Evolutionary conservation across 164 flowering plant genomes (phyloP).

Genomic region (Piper betle): DNA sequence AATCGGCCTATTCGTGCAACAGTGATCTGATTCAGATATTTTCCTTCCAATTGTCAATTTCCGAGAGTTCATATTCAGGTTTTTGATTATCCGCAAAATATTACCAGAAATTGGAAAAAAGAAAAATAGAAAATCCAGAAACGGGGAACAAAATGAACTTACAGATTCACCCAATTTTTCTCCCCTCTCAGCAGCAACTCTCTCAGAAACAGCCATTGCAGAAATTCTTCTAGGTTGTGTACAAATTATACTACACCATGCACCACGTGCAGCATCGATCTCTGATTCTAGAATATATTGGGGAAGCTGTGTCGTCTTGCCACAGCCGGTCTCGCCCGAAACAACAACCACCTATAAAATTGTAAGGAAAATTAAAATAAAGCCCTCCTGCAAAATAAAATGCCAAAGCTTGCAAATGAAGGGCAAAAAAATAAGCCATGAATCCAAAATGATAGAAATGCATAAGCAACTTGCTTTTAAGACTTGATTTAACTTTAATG

Average conservation of each 20-base stretch:
- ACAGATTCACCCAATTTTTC: slow-evolving; percentile 90
- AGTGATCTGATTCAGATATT: no score
- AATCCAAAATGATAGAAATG: no score
- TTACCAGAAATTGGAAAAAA: background rate
- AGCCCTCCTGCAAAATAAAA: background rate
- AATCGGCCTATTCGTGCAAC: no score
- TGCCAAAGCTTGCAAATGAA: no score
- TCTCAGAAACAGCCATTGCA: slow-evolving; percentile 93
- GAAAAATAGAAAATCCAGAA: background rate
- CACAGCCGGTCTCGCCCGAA: slow-evolving; percentile 99
- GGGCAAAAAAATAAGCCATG: no score
- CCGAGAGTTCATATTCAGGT: no score
- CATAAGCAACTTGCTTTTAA: no score
- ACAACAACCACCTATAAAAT: slow-evolving; percentile 65
- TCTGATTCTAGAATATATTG: slow-evolving; percentile 93
- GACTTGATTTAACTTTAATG: no score
- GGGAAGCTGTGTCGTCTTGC: slow-evolving; percentile 96
- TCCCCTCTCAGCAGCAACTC: slow-evolving; percentile 93
- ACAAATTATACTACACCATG: slow-evolving; percentile 73
- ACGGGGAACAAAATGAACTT: slow-evolving; percentile 16
- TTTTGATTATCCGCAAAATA: no score
- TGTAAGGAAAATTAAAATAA: slow-evolving; percentile 6
- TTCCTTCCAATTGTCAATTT: no score
- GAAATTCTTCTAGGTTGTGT: slow-evolving; percentile 98
- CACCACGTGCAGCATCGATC: slow-evolving; percentile 59